These are phyloP conservation scores for Nepenthes mirabilis DNA, from an alignment of 148 eudicot species.

Conservation along the genomic window DNA sequence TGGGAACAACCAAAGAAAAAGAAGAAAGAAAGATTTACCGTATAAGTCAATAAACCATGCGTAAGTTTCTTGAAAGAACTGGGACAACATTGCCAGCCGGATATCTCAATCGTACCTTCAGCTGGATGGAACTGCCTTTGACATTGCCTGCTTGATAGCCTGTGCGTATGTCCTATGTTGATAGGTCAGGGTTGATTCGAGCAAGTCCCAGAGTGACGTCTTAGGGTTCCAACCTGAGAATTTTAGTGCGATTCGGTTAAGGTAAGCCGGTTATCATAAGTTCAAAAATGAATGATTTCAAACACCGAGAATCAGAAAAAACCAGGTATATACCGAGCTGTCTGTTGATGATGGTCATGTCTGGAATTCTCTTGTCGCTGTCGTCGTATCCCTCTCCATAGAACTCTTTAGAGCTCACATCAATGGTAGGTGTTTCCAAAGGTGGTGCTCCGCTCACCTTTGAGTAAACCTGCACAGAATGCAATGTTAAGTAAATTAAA, in stretches of 20 bases:
- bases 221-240: constrained; percentile 83
- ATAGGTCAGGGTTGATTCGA: constrained; percentile 93
- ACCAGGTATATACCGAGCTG: constrained; percentile 56
- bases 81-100: no score
- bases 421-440: constrained; percentile 67
- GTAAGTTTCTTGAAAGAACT: no score
- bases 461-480: constrained; percentile 51
- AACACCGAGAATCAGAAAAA: neutral
- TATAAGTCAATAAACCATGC: no score
- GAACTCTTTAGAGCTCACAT: constrained; percentile 87
- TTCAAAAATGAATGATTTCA: neutral
- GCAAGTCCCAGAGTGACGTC: constrained; percentile 99
- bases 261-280: neutral
- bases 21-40: no score
- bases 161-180: constrained; percentile 96
- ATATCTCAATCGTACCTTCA: constrained; percentile 8
- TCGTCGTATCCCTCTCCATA: constrained; percentile 95
- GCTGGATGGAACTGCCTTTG: constrained; percentile 59
- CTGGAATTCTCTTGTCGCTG: constrained; percentile 97
- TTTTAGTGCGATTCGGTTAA: neutral
- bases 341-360: constrained; percentile 94
- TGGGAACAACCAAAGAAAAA: no score
- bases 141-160: constrained; percentile 70
- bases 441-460: constrained; percentile 80
- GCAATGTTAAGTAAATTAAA: constrained; percentile 2